Evolutionary conservation across 2,329 filamentous ascomycete species (phyloP).

Genomic region (Sporothrix humicola): DNA sequence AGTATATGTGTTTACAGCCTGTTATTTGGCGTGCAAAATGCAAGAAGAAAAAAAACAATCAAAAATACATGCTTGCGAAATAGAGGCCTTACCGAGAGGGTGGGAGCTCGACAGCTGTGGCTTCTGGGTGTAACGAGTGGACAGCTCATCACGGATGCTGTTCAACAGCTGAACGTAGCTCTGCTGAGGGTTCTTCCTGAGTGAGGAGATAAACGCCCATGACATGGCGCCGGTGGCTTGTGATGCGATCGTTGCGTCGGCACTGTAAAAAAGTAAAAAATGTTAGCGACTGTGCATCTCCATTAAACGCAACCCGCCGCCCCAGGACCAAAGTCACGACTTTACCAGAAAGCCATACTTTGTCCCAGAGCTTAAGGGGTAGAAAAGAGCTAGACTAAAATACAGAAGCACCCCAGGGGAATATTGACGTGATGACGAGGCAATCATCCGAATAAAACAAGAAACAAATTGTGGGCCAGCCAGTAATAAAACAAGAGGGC

Average conservation of each 20-base stretch:
- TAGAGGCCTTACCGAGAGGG: constrained; percentile 74
- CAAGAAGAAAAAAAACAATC: constrained; percentile 25
- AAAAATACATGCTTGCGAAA: constrained; percentile 23
- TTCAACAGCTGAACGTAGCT: constrained; percentile 96
- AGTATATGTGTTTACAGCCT: constrained; percentile 17
- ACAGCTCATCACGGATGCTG: constrained; percentile 88
- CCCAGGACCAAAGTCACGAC: constrained; percentile 17
- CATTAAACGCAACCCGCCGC: constrained; percentile 35
- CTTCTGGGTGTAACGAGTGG: constrained; percentile 89
- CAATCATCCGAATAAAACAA: neutral
- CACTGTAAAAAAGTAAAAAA: constrained; percentile 56
- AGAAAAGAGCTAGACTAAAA: neutral
- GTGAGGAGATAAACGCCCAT: constrained; percentile 89
- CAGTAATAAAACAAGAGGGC: neutral
- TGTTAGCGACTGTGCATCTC: constrained; percentile 34
- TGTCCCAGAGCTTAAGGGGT: neutral
- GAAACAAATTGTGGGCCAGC: neutral
- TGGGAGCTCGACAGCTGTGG: constrained; percentile 96
- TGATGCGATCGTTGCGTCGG: constrained; percentile 85
- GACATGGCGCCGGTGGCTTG: constrained; percentile 98
- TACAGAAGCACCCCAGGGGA: constrained; percentile 1
- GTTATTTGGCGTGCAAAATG: neutral
- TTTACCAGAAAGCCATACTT: constrained; percentile 2
- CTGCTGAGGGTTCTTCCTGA: constrained; percentile 93
- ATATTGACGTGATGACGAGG: neutral